Evolutionary conservation across 345 rosid genomes (phyloP).

Genomic region (Melaleuca quinquenervia): DNA sequence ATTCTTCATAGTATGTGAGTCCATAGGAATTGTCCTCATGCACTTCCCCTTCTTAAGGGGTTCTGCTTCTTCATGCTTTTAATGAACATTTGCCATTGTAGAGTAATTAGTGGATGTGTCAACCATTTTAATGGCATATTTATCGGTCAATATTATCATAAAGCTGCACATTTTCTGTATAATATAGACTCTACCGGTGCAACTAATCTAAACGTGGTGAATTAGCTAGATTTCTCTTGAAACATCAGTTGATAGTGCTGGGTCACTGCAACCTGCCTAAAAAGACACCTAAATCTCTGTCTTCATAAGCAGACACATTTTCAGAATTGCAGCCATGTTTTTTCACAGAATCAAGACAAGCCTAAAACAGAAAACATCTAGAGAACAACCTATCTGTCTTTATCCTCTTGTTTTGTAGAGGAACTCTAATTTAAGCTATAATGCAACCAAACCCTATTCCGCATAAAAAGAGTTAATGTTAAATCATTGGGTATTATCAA

Average conservation of each 20-base stretch:
- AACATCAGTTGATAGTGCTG: not conserved
- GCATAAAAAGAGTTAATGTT: not conserved
- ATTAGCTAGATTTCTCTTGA: not conserved
- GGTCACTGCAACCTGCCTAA: conserved; percentile 9
- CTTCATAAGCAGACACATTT: conserved; percentile 30
- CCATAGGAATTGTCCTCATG: not conserved
- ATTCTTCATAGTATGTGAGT: not conserved
- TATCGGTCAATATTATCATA: not conserved
- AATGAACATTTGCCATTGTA: not conserved
- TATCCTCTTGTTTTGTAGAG: conserved; percentile 9
- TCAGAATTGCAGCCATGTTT: conserved; percentile 21
- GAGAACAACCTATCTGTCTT: conserved; percentile 18
- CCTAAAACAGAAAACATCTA: conserved; percentile 11
- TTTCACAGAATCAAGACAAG: conserved; percentile 7
- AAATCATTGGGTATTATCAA: not conserved
- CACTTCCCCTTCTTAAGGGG: not conserved
- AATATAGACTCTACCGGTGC: not conserved
- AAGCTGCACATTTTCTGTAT: not conserved
- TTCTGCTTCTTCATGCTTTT: not conserved
- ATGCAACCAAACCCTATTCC: not conserved
- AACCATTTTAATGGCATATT: not conserved
- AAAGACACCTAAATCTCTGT: conserved; percentile 57
- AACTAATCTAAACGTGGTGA: not conserved
- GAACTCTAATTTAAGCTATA: not conserved
- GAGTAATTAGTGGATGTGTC: not conserved